Conservation (phyloP, 192 early-diverging fungal species). For the Tieghemiomyces parasiticus region DNA sequence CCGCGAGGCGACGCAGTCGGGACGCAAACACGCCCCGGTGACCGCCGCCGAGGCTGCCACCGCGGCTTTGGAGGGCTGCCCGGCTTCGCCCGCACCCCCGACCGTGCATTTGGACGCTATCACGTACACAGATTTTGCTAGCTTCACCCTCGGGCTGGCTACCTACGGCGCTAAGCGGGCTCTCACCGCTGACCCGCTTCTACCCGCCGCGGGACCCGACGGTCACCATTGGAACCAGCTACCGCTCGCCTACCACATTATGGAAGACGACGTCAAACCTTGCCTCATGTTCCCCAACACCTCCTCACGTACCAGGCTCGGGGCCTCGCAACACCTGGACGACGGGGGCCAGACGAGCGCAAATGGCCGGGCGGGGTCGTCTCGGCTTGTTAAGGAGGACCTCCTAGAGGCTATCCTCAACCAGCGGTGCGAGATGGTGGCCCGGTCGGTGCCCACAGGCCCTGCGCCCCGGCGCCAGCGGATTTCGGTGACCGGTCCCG, state of each 20-base stretch:
- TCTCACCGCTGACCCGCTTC: not conserved
- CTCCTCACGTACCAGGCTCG: not conserved
- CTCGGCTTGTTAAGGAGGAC: not conserved
- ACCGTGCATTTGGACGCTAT: constrained; percentile 8
- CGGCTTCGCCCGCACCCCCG: not conserved
- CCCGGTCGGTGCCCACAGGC: not conserved
- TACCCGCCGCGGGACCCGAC: not conserved
- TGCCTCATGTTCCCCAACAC: not conserved
- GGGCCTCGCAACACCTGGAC: not conserved
- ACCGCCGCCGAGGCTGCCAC: not conserved
- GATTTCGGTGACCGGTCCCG: not conserved
- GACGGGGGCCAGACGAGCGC: not conserved
- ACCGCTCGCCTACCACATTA: not conserved
- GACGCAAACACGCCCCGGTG: not conserved
- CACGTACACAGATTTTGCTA: constrained; percentile 9
- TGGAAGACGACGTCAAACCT: constrained; percentile 6
- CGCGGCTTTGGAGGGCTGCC: not conserved
- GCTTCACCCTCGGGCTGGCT: constrained; percentile 7
- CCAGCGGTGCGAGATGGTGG: constrained; percentile 4
- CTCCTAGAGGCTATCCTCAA: not conserved
- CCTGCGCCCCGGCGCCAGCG: not conserved
- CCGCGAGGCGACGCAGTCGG: not conserved
- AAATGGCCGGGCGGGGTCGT: not conserved
- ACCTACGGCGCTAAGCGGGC: not conserved
- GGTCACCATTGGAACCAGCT: not conserved